Conservation (phyloP, 129 eudicot genomes). For the Centaurea solstitialis region DNA sequence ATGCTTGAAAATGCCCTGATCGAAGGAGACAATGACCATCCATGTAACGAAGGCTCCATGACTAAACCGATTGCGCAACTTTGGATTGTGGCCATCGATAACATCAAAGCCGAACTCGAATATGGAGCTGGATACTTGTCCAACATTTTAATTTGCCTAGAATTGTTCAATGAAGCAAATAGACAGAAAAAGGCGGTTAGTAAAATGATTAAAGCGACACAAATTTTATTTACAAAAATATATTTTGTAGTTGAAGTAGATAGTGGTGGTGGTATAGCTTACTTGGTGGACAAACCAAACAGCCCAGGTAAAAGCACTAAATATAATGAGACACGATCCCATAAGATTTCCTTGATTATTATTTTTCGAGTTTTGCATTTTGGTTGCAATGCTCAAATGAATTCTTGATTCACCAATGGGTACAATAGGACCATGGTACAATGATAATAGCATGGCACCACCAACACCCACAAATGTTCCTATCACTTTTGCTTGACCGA, state of each 20-base stretch:
- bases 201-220: background rate
- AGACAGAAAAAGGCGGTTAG: background rate
- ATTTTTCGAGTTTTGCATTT: conserved; percentile 10
- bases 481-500: conserved; percentile 68
- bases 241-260: background rate
- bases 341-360: conserved; percentile 32
- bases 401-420: conserved; percentile 53
- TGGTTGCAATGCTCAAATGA: conserved; percentile 45
- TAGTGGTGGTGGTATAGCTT: conserved; percentile 19
- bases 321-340: conserved; percentile 57
- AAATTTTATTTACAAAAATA: background rate
- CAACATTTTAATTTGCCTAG: conserved; percentile 65
- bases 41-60: conserved; percentile 41
- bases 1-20: conserved; percentile 56
- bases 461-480: conserved; percentile 72
- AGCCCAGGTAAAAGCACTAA: conserved; percentile 60
- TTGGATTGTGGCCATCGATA: conserved; percentile 59
- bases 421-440: conserved; percentile 72
- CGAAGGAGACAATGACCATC: conserved; percentile 61
- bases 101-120: conserved; percentile 70
- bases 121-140: conserved; percentile 63
- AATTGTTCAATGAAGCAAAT: background rate
- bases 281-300: conserved; percentile 77
- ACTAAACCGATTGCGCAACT: conserved; percentile 37
- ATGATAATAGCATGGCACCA: conserved; percentile 78